These are phyloP conservation scores for Populus tomentosa DNA, from an alignment of 441 rosid genomes.

Conservation along the genomic window DNA sequence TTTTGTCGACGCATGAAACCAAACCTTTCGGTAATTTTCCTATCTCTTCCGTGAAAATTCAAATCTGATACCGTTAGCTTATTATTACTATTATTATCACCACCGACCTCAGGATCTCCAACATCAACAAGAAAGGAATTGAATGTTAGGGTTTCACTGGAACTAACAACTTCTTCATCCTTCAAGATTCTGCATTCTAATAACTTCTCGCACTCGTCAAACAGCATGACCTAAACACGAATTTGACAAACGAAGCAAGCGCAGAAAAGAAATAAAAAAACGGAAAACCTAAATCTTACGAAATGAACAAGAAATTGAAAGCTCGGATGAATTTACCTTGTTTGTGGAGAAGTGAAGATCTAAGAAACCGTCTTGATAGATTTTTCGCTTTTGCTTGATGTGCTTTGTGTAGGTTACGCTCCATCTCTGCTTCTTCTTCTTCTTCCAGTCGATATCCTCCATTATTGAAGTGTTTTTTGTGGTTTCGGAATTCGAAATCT, in stretches of 20 bases:
- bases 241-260: slow-evolving; percentile 3
- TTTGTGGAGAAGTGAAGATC: slow-evolving; percentile 40
- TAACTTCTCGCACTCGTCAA: slow-evolving; percentile 63
- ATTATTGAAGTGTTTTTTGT: not conserved
- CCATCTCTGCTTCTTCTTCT: slow-evolving; percentile 59
- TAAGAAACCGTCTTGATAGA: slow-evolving; percentile 76
- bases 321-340: slow-evolving; percentile 36
- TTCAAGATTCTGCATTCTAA: slow-evolving; percentile 68
- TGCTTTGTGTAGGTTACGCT: slow-evolving; percentile 77
- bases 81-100: slow-evolving; percentile 1
- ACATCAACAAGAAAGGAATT: slow-evolving; percentile 62
- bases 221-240: slow-evolving; percentile 52
- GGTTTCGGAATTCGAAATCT: no score
- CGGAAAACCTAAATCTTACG: not conserved
- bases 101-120: slow-evolving; percentile 50
- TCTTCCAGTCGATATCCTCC: slow-evolving; percentile 27
- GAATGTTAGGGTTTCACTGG: slow-evolving; percentile 59
- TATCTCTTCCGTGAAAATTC: slow-evolving; percentile 22
- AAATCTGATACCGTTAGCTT: slow-evolving; percentile 12
- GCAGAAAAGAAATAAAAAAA: not conserved
- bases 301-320: not conserved
- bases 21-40: slow-evolving; percentile 20
- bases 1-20: slow-evolving; percentile 29
- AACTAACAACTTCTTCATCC: slow-evolving; percentile 52
- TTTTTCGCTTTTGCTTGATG: slow-evolving; percentile 74